Percentiles rank a stretch among this genome's conserved stretches.
Conservation (phyloP, 108 stramenopile genomes). For the Nitzschia sp. region DNA sequence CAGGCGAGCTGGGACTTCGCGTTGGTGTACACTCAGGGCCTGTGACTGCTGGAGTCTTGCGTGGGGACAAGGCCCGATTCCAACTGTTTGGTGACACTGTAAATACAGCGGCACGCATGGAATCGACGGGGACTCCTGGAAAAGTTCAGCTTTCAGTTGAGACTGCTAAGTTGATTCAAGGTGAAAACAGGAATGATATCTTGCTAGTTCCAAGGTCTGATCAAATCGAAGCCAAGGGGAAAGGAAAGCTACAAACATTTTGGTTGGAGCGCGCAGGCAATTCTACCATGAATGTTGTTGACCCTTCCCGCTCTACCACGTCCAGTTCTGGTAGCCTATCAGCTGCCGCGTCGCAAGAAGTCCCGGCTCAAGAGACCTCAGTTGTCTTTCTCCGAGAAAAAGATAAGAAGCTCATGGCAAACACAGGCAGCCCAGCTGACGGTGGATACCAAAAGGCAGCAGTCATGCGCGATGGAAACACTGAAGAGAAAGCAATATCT, state of each 20-base stretch:
- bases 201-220: conserved; percentile 24
- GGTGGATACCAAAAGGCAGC: too few relatives aligned
- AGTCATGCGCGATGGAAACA: too few relatives aligned
- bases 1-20: conserved; percentile 15
- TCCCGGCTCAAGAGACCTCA: too few relatives aligned
- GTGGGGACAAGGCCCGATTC: conserved; percentile 20
- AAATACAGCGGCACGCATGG: conserved; percentile 65
- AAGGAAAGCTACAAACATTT: conserved; percentile 39
- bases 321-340: too few relatives aligned
- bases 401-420: too few relatives aligned
- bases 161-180: conserved; percentile 48
- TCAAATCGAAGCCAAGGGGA: conserved; percentile 59
- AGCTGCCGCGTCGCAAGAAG: too few relatives aligned
- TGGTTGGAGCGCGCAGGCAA: conserved; percentile 9
- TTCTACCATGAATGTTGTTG: not conserved
- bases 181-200: conserved; percentile 45
- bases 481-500: too few relatives aligned
- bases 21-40: conserved; percentile 18
- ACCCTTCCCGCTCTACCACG: not conserved
- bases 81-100: conserved; percentile 36
- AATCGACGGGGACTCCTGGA: conserved; percentile 44
- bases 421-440: too few relatives aligned
- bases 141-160: conserved; percentile 52
- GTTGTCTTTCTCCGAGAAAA: too few relatives aligned
- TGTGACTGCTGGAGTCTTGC: conserved; percentile 23